A percentile compares a stretch with the other conserved stretches of the same genome.
Conservation (phyloP, 2,329 filamentous ascomycete genomes). For the Fusarium sp. region DNA sequence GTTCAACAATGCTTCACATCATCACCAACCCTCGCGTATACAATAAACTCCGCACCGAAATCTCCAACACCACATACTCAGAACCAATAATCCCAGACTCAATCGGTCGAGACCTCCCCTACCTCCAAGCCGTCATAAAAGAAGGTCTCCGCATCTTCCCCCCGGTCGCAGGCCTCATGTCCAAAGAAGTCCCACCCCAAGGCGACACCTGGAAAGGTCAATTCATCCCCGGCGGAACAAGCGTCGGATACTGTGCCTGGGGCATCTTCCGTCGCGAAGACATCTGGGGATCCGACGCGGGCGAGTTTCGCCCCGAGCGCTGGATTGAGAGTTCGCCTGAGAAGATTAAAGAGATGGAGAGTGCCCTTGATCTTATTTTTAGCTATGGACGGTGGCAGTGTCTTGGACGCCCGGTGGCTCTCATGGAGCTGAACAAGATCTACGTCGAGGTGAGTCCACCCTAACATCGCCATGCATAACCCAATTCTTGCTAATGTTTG, state of each 20-base stretch:
- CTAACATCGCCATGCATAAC: neutral
- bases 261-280: constrained; percentile 46
- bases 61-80: constrained; percentile 26
- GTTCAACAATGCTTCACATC: constrained; percentile 61
- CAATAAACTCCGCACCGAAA: constrained; percentile 51
- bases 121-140: constrained; percentile 59
- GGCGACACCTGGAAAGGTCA: constrained; percentile 47
- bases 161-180: constrained; percentile 49
- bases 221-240: constrained; percentile 47
- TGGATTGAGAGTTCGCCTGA: constrained; percentile 50
- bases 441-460: constrained; percentile 51
- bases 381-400: constrained; percentile 52
- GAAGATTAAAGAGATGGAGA: constrained; percentile 47
- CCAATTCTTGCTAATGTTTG: neutral
- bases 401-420: constrained; percentile 50
- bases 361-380: constrained; percentile 51
- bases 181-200: constrained; percentile 46
- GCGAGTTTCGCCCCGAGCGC: constrained; percentile 48
- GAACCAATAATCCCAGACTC: constrained; percentile 44
- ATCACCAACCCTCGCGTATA: constrained; percentile 59
- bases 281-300: constrained; percentile 49
- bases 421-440: constrained; percentile 52
- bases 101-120: constrained; percentile 51
- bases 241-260: constrained; percentile 48
- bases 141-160: constrained; percentile 55